Conservation (phyloP, 345 rosid species). For the Aethionema arabicum region DNA sequence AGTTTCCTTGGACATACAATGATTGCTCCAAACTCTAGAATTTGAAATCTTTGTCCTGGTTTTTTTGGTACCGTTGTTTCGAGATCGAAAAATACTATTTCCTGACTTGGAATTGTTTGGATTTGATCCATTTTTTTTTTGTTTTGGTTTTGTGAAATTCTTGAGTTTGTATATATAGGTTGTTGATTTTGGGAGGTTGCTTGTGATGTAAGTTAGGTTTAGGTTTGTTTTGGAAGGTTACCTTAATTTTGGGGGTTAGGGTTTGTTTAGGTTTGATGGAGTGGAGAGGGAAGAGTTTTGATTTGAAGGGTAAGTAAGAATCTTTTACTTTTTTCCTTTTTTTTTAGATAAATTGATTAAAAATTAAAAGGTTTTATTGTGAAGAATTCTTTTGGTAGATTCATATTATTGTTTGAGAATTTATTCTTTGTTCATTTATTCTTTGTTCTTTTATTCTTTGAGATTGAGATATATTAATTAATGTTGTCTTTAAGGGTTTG, state of each 20-base stretch:
- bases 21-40: slow-evolving; percentile 87
- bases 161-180: slow-evolving; percentile 38
- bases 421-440: slow-evolving; percentile 12
- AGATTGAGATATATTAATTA: too few relatives aligned
- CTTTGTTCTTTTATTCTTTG: too few relatives aligned
- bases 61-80: slow-evolving; percentile 79
- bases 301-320: slow-evolving; percentile 35
- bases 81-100: slow-evolving; percentile 78
- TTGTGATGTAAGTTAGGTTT: slow-evolving; percentile 41
- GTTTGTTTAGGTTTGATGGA: slow-evolving; percentile 33
- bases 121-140: slow-evolving; percentile 6
- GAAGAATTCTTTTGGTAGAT: slow-evolving; percentile 24
- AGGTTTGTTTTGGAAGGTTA: slow-evolving; percentile 41
- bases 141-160: background rate
- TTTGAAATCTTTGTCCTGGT: slow-evolving; percentile 55
- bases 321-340: slow-evolving; percentile 30
- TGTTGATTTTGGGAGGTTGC: slow-evolving; percentile 40
- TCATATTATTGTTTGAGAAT: slow-evolving; percentile 17
- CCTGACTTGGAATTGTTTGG: slow-evolving; percentile 29
- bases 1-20: slow-evolving; percentile 69
- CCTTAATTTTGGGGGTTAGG: slow-evolving; percentile 28
- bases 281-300: slow-evolving; percentile 17
- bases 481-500: too few relatives aligned
- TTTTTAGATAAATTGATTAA: too few relatives aligned
- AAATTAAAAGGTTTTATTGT: slow-evolving; percentile 11